Base-by-base conservation (phyloP, 805 yeast genomes). In the Sugiyamaella mastotermitis region DNA sequence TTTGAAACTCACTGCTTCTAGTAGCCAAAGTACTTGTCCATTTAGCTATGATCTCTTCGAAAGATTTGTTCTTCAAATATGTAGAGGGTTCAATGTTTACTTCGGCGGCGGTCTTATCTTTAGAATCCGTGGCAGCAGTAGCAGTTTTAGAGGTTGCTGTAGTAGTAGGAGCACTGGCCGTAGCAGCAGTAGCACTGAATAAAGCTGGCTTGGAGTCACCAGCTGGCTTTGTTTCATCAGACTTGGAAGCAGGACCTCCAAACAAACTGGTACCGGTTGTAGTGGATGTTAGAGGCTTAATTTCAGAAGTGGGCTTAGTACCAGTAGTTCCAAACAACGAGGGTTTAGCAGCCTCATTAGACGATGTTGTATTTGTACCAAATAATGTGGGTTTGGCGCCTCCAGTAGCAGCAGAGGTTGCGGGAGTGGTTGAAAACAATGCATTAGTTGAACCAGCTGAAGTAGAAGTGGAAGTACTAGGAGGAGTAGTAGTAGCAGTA, bases 21-120 rank as follows among this genome's bases (percentile, higher is more conserved):
- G 74, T 70, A 1, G 90, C 69, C 42, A 92, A 62, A 49, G 92
- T 94, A 40, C 78, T 76, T 0, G 97, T 83, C 98, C 98, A 92
- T 60, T 83, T 87, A 10, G 87, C 75, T 30, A 92, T 83, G 48
- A 92, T 71, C 57, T 92, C 97, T 53, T 92, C 97, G 54, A 92
- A 66, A 1, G 96, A 86, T 58, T 86, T 86, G 62, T 92, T 92
- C 51, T 84, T 87, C 25, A 92, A 71, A 3, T 94, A 59, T 15
- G 57, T 55, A 11, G 64, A 56, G 3, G 64, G 57, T 3, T 53
- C 76, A 3, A 86, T 72, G 22, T 83, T 82, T 41, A 86, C 47
- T 39, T 49, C 49, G 18, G 43, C 37, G 33, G 52, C 40, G 14
- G 43, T 40, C n/a, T 50, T 17, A 1, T 35, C 49, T 28, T 33